A percentile compares a stretch with the other conserved stretches of the same genome.
phyloP scores from a whole-genome alignment of 169 alveolate species.

The Amoebophrya sp. region DNA sequence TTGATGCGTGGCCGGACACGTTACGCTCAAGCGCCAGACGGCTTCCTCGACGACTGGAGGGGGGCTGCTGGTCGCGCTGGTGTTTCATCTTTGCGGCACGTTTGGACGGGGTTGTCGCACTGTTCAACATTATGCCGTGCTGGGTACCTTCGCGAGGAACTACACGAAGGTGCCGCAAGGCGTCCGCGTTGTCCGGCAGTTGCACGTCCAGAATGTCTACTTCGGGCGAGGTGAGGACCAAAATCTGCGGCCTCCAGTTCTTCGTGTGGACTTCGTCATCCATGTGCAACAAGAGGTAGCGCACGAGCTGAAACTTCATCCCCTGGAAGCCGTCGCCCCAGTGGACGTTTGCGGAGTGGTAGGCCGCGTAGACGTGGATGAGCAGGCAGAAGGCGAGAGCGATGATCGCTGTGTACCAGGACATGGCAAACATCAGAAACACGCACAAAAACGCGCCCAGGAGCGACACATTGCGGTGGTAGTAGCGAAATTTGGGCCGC shows the following conservation, averaged over 20 bases:
- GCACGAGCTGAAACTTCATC: constrained; percentile 54
- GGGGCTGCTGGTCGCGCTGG: no score
- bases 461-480: constrained; percentile 48
- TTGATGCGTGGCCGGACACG: no score
- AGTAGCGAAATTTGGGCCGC: constrained; percentile 64
- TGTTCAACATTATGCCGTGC: no score
- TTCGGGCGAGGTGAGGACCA: no score
- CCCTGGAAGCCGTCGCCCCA: constrained; percentile 70
- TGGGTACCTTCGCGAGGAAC: no score
- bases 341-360: constrained; percentile 54
- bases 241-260: constrained; percentile 44
- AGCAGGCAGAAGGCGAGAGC: constrained; percentile 51
- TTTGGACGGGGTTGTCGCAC: no score
- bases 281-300: not conserved
- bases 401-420: constrained; percentile 55
- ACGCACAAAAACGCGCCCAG: constrained; percentile 54
- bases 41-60: no score
- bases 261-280: constrained; percentile 41
- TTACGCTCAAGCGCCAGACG: no score
- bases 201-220: no score
- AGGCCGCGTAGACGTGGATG: constrained; percentile 53
- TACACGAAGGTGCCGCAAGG: no score
- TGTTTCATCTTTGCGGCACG: no score
- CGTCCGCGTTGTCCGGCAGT: no score
- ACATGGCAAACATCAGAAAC: constrained; percentile 58